phyloP scores from a whole-genome alignment of 2,329 filamentous ascomycete genomes.

The Neospermospora avenae region DNA sequence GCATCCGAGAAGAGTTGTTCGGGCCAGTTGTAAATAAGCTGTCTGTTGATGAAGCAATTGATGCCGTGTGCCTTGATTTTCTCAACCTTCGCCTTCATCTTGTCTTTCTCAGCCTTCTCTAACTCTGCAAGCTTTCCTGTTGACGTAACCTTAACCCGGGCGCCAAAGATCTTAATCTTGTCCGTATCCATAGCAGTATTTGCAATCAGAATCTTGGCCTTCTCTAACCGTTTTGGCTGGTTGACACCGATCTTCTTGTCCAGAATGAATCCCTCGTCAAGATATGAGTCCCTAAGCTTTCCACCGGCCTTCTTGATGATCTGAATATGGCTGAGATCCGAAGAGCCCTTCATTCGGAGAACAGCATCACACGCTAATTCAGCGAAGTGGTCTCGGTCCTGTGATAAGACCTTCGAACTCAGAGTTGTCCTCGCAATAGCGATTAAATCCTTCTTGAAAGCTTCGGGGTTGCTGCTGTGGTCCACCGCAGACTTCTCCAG shows the following conservation, averaged over 20 bases:
- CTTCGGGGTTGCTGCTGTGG: conserved; percentile 77
- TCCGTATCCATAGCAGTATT: conserved; percentile 99
- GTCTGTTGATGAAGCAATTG: conserved; percentile 99
- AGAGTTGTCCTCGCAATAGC: conserved; percentile 92
- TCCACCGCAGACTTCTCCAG: conserved; percentile 83
- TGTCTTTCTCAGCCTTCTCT: conserved; percentile 96
- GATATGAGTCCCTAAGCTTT: conserved; percentile 95
- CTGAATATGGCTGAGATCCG: conserved; percentile 95
- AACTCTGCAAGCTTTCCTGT: conserved; percentile 97
- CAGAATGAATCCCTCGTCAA: conserved; percentile 96
- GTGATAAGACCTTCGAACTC: conserved; percentile 93
- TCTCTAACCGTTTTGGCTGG: conserved; percentile 94
- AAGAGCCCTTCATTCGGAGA: conserved; percentile 81
- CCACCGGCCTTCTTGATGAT: conserved; percentile 99
- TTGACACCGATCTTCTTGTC: conserved; percentile 99
- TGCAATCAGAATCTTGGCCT: conserved; percentile 95
- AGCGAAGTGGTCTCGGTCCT: conserved; percentile 90
- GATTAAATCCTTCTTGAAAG: conserved; percentile 85
- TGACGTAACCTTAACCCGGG: conserved; percentile 91
- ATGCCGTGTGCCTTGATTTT: conserved; percentile 98
- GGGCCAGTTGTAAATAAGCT: conserved; percentile 99
- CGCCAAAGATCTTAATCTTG: conserved; percentile 99
- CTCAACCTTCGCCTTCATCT: conserved; percentile 99
- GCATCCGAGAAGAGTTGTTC: conserved; percentile 98
- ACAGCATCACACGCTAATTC: conserved; percentile 88